phyloP scores from a whole-genome alignment of 2,329 filamentous ascomycete genomes.

The Rutstroemia sp. region DNA sequence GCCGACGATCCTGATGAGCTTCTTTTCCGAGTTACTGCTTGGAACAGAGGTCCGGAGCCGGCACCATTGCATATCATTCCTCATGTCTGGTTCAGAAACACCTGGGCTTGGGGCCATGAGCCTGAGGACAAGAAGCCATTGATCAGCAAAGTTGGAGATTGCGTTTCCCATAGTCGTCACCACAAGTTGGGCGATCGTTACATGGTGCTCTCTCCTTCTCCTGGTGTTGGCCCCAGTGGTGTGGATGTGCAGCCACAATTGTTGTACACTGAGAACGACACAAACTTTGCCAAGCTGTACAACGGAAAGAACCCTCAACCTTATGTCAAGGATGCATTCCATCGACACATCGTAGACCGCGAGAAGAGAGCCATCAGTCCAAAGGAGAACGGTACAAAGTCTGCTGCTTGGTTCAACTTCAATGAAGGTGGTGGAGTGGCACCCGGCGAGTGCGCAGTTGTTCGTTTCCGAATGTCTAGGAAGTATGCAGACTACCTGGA shows the following conservation, averaged over 20 bases:
- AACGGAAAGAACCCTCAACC: conserved; percentile 68
- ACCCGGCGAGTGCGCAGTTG: conserved; percentile 89
- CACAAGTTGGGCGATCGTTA: conserved; percentile 75
- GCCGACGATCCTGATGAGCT: conserved; percentile 85
- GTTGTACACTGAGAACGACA: conserved; percentile 94
- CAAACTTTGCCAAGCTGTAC: conserved; percentile 75
- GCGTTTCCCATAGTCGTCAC: conserved; percentile 70
- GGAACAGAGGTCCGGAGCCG: conserved; percentile 86
- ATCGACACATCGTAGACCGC: conserved; percentile 75
- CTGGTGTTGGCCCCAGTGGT: conserved; percentile 69
- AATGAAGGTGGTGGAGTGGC: conserved; percentile 81
- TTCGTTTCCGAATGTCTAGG: conserved; percentile 81
- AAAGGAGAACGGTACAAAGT: conserved; percentile 73
- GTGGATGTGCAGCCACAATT: conserved; percentile 79
- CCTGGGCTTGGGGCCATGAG: conserved; percentile 90
- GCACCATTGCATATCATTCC: conserved; percentile 90
- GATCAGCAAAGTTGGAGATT: conserved; percentile 59
- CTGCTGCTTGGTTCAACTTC: conserved; percentile 85
- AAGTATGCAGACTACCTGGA: conserved; percentile 74
- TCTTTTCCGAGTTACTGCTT: conserved; percentile 88
- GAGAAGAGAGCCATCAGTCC: conserved; percentile 81
- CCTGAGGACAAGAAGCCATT: conserved; percentile 67
- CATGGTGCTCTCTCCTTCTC: conserved; percentile 80
- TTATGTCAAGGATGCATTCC: conserved; percentile 94
- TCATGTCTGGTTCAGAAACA: conserved; percentile 95